A percentile compares a stretch with the other conserved stretches of the same genome.
phyloP scores from a whole-genome alignment of 2,329 filamentous ascomycete genomes.

The Paradendryphiella salina region DNA sequence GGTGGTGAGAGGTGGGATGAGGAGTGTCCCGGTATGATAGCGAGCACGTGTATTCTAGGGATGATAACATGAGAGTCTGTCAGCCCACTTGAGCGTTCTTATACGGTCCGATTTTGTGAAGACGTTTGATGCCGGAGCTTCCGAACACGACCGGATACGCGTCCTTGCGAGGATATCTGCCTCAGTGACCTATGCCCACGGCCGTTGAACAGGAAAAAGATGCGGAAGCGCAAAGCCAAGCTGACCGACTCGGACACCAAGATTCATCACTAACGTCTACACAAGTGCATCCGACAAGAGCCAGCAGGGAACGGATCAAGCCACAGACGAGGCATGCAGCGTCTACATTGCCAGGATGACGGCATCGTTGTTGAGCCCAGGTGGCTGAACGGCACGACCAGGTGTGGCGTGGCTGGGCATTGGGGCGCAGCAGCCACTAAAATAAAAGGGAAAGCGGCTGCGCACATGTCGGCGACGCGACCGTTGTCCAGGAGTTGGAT shows the following conservation, averaged over 20 bases:
- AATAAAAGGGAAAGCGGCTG: neutral
- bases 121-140: neutral
- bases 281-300: neutral
- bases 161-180: neutral
- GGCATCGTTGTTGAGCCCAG: neutral
- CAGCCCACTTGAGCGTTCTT: neutral
- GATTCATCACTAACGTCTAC: neutral
- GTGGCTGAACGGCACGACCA: neutral
- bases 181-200: neutral
- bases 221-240: neutral
- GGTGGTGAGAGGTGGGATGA: neutral
- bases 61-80: conserved; percentile 8
- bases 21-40: neutral
- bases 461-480: neutral
- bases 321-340: neutral
- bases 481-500: neutral
- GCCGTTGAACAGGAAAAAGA: neutral
- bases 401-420: conserved; percentile 1
- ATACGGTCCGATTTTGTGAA: neutral
- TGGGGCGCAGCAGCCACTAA: conserved; percentile 4
- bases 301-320: neutral
- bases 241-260: neutral
- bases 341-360: neutral
- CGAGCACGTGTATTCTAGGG: conserved; percentile 9
- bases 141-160: neutral